A percentile compares a stretch with the other conserved stretches of the same genome.
phyloP scores from a whole-genome alignment of 1,284 basidiomycete genomes.

The Gymnopus androsaceus region DNA sequence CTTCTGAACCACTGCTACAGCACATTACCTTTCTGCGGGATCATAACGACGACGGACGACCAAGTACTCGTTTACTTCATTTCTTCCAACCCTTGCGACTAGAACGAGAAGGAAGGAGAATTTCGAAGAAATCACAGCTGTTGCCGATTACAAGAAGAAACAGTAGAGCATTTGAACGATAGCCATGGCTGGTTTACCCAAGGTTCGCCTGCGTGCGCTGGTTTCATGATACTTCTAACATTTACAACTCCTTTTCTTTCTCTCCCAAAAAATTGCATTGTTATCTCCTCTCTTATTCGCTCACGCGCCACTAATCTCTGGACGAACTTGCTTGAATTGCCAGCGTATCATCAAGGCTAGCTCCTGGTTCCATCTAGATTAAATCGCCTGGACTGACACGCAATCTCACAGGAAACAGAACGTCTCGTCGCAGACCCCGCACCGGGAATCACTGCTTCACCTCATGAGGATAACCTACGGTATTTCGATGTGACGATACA shows the following conservation, averaged over 20 bases:
- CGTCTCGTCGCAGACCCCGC: slow-evolving; percentile 94
- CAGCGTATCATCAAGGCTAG: slow-evolving; percentile 20
- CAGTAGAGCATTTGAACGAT: not conserved
- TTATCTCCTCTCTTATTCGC: not conserved
- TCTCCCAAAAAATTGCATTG: not conserved
- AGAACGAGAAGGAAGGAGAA: not conserved
- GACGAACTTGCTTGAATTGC: not conserved
- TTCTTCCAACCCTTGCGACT: not conserved
- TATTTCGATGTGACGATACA: slow-evolving; percentile 99
- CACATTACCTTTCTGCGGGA: not conserved
- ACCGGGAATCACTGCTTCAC: slow-evolving; percentile 90
- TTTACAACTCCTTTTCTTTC: not conserved
- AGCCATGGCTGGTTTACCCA: slow-evolving; percentile 11
- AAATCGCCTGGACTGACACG: not conserved
- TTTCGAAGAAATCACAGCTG: not conserved
- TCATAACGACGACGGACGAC: not conserved
- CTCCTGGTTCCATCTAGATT: not conserved
- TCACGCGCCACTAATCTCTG: not conserved
- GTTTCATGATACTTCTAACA: not conserved
- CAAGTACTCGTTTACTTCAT: not conserved
- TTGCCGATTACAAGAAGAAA: not conserved
- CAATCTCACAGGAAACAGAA: slow-evolving; percentile 83
- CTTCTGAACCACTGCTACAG: not conserved
- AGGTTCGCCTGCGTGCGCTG: slow-evolving; percentile 1
- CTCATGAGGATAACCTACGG: slow-evolving; percentile 96